These are phyloP conservation scores for Cronartium ribicola DNA, from an alignment of 1,284 basidiomycete genomes.

Conservation along the genomic window DNA sequence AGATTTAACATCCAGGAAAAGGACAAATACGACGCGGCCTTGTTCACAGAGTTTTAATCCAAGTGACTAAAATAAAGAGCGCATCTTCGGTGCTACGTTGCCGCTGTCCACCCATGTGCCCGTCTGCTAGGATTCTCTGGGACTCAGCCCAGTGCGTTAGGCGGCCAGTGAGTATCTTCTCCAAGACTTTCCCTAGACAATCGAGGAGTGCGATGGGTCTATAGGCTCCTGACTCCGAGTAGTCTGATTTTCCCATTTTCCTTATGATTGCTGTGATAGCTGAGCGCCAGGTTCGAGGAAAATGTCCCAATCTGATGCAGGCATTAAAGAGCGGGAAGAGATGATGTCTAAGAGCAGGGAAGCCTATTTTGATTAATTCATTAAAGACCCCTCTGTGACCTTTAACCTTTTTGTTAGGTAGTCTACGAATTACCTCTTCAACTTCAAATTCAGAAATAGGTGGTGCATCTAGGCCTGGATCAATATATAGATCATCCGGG, in stretches of 20 bases:
- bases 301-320: background rate
- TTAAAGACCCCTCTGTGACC: background rate
- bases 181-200: no score
- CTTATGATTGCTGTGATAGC: background rate
- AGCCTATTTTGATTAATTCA: background rate
- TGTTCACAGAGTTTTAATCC: background rate
- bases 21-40: background rate
- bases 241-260: background rate
- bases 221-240: background rate
- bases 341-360: background rate
- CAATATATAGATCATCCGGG: background rate
- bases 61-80: background rate
- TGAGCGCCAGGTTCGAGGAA: no score
- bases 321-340: background rate
- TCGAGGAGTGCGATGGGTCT: background rate
- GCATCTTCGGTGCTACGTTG: background rate
- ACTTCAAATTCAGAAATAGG: background rate
- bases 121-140: no score
- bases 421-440: background rate
- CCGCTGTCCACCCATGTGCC: no score
- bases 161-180: no score
- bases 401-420: background rate
- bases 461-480: background rate
- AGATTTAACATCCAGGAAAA: background rate
- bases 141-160: no score